Evolutionary conservation across 192 early-diverging fungal genomes (phyloP), one percentile per base, ranked within the genome.

Genomic region (Dispira simplex): DNA sequence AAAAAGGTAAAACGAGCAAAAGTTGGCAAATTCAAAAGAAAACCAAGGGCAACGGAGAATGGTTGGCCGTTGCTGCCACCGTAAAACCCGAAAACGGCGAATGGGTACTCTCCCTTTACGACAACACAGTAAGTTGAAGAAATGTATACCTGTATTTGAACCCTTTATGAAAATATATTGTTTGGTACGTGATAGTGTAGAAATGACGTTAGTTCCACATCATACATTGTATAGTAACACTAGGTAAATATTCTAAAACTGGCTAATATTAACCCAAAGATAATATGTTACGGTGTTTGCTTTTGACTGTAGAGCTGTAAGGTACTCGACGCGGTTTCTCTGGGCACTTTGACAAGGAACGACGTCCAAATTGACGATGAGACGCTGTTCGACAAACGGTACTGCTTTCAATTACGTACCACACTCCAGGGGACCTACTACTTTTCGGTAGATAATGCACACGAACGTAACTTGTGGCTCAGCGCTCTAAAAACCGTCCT

Each of bases 401-500:
- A 68, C 64, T 66, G 68, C 28, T 76, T 76, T 39, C 71, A 65
- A n/a, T 64, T 65, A 16, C 53, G 54, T 44, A 45, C 66, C 21
- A 16, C 16, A 23, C 48, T 51, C 16, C 48, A 51, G 21, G 48
- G 48, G 18, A 51, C 48, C 2, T 51, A 20, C 48, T 73, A 73
- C 46, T 48, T 77, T 28, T 59, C 72, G 10, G 64, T 72, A 6
- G 46, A 63, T 44, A 67, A 64, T 1, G 70, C 72, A 11, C 45
- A 52, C 49, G 70, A 77, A 57, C 69, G 72, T 48, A 77, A 73
- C 55, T 49, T 46, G 62, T 76, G 74, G 72, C 62, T 77, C 10
- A 54, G 64, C 12, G 63, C 58, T 56, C 48, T 51, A 4, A 51
- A 51, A 23, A 23, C 48, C 18, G 48, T 23, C 48, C 18, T 23